Conservation (phyloP, 345 rosid species). For the Durio zibethinus region DNA sequence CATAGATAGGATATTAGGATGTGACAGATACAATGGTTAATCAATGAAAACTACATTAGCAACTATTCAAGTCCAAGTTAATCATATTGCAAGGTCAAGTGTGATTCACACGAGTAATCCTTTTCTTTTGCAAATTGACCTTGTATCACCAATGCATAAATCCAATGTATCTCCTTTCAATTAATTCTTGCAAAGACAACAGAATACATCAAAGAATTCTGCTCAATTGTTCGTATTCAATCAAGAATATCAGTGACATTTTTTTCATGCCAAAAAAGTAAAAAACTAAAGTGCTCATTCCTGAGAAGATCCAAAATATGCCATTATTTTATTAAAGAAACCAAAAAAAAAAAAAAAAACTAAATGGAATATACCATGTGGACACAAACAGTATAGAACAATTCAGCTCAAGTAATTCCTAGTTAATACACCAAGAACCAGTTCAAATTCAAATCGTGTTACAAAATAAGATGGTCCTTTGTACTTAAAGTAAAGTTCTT, state of each 20-base stretch:
- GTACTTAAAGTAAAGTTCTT: background rate
- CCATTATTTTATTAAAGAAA: background rate
- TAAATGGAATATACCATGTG: background rate
- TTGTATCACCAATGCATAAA: background rate
- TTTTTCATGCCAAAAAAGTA: background rate
- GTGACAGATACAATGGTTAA: background rate
- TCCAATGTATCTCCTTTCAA: background rate
- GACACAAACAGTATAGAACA: background rate
- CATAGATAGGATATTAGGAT: slow-evolving; percentile 21
- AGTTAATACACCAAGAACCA: background rate
- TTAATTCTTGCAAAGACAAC: background rate
- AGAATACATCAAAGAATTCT: background rate
- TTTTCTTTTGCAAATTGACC: background rate
- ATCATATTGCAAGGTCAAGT: background rate
- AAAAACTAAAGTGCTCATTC: background rate
- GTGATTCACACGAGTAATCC: background rate
- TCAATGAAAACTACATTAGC: background rate
- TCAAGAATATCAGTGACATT: background rate
- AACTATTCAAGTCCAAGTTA: background rate
- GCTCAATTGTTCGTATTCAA: background rate
- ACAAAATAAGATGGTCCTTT: background rate
- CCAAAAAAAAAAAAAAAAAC: background rate
- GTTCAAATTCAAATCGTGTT: background rate
- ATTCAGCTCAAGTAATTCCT: background rate
- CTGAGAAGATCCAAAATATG: background rate